Percentiles rank a stretch among this genome's conserved stretches.
Evolutionary conservation across 2,329 filamentous ascomycete genomes (phyloP).

Genomic region (Emergomyces pasteurianus): DNA sequence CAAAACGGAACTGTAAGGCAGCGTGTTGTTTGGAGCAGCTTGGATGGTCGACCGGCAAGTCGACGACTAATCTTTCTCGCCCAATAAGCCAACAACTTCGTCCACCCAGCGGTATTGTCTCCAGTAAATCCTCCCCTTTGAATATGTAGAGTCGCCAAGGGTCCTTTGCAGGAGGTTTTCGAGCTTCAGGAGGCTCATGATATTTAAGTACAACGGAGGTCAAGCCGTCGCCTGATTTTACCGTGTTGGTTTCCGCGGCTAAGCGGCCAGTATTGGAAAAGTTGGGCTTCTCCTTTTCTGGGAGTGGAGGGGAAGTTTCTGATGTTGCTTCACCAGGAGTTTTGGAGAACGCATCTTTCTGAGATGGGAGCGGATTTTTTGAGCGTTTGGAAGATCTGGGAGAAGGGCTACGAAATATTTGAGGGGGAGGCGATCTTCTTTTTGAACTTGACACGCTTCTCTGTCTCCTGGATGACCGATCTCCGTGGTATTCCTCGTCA

Average conservation of each 20-base stretch:
- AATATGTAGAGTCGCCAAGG: slow-evolving; percentile 89
- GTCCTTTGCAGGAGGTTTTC: slow-evolving; percentile 68
- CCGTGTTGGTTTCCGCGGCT: slow-evolving; percentile 77
- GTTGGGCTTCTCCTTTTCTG: slow-evolving; percentile 67
- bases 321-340: slow-evolving; percentile 17
- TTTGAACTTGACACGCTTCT: slow-evolving; percentile 14
- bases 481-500: slow-evolving; percentile 7
- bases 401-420: slow-evolving; percentile 15
- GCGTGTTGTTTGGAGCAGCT: slow-evolving; percentile 94
- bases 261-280: slow-evolving; percentile 68
- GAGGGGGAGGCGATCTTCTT: slow-evolving; percentile 8
- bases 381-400: slow-evolving; percentile 21
- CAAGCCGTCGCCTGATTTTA: slow-evolving; percentile 44
- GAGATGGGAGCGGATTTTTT: slow-evolving; percentile 33
- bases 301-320: slow-evolving; percentile 19
- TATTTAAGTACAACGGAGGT: slow-evolving; percentile 80
- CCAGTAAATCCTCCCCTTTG: slow-evolving; percentile 67
- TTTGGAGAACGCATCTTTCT: slow-evolving; percentile 31
- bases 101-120: slow-evolving; percentile 63
- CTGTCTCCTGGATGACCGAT: slow-evolving; percentile 12
- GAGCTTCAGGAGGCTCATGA: slow-evolving; percentile 84
- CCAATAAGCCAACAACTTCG: slow-evolving; percentile 89
- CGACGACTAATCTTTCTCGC: slow-evolving; percentile 66
- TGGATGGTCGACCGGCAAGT: slow-evolving; percentile 75
- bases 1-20: slow-evolving; percentile 81